phyloP scores from a whole-genome alignment of 2,329 filamentous ascomycete species.

The Coniella lustricola region DNA sequence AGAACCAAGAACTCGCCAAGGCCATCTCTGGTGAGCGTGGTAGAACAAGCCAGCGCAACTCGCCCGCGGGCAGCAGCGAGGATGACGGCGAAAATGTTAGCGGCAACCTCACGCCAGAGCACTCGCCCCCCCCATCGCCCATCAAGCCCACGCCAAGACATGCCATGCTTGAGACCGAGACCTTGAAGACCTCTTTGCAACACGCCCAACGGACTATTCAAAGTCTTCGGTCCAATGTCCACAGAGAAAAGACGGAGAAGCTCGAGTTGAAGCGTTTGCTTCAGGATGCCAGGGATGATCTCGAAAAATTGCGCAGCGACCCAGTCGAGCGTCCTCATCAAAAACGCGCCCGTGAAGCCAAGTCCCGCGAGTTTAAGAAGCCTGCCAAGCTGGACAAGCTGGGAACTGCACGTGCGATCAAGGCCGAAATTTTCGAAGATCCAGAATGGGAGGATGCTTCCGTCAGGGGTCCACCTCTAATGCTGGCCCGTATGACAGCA shows the following conservation, averaged over 20 bases:
- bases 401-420: constrained; percentile 65
- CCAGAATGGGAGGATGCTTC: constrained; percentile 76
- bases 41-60: constrained; percentile 58
- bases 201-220: constrained; percentile 97
- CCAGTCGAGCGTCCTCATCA: constrained; percentile 25
- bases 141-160: constrained; percentile 88
- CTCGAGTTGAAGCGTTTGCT: constrained; percentile 91
- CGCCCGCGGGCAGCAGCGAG: constrained; percentile 50
- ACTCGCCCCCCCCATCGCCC: constrained; percentile 84
- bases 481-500: constrained; percentile 7
- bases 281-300: constrained; percentile 87
- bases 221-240: constrained; percentile 87
- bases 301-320: constrained; percentile 63
- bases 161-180: constrained; percentile 89
- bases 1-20: constrained; percentile 86
- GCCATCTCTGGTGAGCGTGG: constrained; percentile 70
- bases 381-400: constrained; percentile 59
- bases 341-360: constrained; percentile 57
- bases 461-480: constrained; percentile 17
- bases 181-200: constrained; percentile 84
- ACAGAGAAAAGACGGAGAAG: constrained; percentile 98
- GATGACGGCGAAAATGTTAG: constrained; percentile 58
- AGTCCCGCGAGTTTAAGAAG: constrained; percentile 70
- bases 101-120: constrained; percentile 72
- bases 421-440: constrained; percentile 77